Evolutionary conservation across 805 yeast genomes (phyloP), one percentile per base, ranked within the genome.

Genomic region (Starmerella powellii): DNA sequence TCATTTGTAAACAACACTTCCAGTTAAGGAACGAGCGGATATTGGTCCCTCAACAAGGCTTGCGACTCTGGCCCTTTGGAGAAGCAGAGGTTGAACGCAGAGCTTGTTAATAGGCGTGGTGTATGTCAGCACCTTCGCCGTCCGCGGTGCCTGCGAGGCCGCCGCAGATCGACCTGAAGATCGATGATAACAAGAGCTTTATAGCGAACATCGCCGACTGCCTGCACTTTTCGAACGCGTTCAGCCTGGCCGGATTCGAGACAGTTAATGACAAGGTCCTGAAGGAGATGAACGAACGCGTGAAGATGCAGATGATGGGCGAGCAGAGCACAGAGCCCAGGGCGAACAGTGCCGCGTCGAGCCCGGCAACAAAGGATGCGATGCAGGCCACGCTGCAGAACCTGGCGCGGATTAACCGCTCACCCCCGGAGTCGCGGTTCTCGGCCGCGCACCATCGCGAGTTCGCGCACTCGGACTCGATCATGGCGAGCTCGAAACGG

Each of bases 251-350:
- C n/a, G 59, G 56, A n/a, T 58, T 55, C 45, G 58, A 53, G 37
- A 59, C 63, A 13, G 32, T 57, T 45, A 57, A 57, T 37, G 64
- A 60, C 48, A 46, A 50, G 42, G 55, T 60, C n/a, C 54, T 60
- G 6, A 19, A 41, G 21, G 64, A 60, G 38, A 59, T 60, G 62
- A 57, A 60, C 42, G 57, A 55, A 42, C 48, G 64, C 21, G 61
- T 63, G 24, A 42, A 43, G 19, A 35, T 26, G 8, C 41, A 40
- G 37, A 19, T 19, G 17, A 6, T 8, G 27, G 8, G 17, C 4
- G 37, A 33, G 18, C 6, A 8, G 20, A 5, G 15, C 45, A 11
- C 29, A 28, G 3, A 13, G 15, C 5, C 34, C 18, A 23, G 31
- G 21, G 15, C 34, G 18, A 17, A 8, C 31, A 26, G 8, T 8